These are phyloP conservation scores for Eucalyptus albens DNA, from an alignment of 345 rosid species.

Conservation along the genomic window DNA sequence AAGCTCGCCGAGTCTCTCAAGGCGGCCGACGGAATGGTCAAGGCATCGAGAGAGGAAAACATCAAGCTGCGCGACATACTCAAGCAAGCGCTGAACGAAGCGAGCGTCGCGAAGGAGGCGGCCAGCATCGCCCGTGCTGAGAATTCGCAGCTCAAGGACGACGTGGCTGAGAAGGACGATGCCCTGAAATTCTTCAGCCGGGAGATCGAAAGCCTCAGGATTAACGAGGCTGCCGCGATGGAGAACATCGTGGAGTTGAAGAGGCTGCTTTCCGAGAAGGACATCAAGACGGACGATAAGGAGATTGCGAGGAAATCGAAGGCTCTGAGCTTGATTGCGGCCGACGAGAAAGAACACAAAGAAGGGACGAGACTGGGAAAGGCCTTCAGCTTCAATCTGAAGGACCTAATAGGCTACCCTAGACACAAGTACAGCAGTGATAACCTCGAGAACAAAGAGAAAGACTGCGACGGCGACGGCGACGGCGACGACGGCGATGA, in stretches of 20 bases:
- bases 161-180: slow-evolving; percentile 45
- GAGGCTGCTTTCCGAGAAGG: slow-evolving; percentile 14
- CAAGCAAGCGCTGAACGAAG: slow-evolving; percentile 81
- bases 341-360: neutral
- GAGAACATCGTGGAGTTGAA: slow-evolving; percentile 58
- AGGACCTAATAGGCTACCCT: slow-evolving; percentile 28
- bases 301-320: neutral
- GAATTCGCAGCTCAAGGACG: slow-evolving; percentile 65
- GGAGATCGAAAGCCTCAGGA: slow-evolving; percentile 53
- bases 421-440: slow-evolving; percentile 16
- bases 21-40: slow-evolving; percentile 25
- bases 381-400: slow-evolving; percentile 34
- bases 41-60: slow-evolving; percentile 47
- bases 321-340: neutral
- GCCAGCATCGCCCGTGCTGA: slow-evolving; percentile 59
- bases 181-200: slow-evolving; percentile 34
- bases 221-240: slow-evolving; percentile 40
- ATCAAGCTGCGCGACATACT: slow-evolving; percentile 60
- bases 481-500: neutral
- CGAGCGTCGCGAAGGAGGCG: slow-evolving; percentile 83
- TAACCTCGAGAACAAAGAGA: neutral
- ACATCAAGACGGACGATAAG: neutral
- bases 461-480: neutral
- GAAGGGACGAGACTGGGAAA: slow-evolving; percentile 21
- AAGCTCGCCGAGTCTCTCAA: slow-evolving; percentile 31